A percentile compares a stretch with the other conserved stretches of the same genome.
These are phyloP conservation scores for Torulaspora delbrueckii DNA, from an alignment of 805 yeast genomes.

Conservation along the genomic window DNA sequence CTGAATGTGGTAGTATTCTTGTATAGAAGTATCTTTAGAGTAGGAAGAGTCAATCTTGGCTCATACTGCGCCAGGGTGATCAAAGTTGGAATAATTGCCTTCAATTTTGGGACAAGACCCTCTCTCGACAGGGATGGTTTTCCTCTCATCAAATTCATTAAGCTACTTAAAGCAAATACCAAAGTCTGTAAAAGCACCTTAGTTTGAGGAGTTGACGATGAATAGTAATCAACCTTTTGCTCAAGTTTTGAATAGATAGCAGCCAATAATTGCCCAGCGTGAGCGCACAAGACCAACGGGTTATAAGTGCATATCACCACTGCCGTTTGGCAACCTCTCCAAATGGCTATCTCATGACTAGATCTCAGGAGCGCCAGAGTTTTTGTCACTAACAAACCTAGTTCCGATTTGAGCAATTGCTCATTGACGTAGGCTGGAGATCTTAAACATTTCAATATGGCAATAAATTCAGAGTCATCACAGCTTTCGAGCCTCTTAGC, in stretches of 20 bases:
- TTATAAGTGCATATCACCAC: conserved; percentile 40
- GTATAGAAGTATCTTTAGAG: conserved; percentile 42
- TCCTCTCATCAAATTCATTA: conserved; percentile 52
- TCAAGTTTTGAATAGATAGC: conserved; percentile 29
- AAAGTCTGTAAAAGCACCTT: conserved; percentile 28
- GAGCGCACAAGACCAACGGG: conserved; percentile 34
- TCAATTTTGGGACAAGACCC: conserved; percentile 71
- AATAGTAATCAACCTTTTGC: conserved; percentile 23
- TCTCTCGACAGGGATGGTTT: conserved; percentile 84
- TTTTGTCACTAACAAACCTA: conserved; percentile 33
- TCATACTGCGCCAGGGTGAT: conserved; percentile 42
- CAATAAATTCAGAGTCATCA: conserved; percentile 30
- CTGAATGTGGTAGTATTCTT: conserved; percentile 75
- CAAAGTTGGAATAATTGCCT: conserved; percentile 52
- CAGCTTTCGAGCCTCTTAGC: conserved; percentile 29
- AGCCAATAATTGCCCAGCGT: conserved; percentile 29
- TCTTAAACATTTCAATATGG: conserved; percentile 24
- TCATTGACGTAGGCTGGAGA: conserved; percentile 31
- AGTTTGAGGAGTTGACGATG: conserved; percentile 22
- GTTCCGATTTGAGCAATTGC: conserved; percentile 30
- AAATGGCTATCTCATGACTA: conserved; percentile 42
- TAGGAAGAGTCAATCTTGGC: conserved; percentile 37
- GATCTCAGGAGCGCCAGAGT: conserved; percentile 43
- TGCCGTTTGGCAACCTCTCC: conserved; percentile 57
- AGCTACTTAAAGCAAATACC: conserved; percentile 27